Evolutionary conservation across 2,329 filamentous ascomycete species (phyloP).

Genomic region (Gremmenia infestans): DNA sequence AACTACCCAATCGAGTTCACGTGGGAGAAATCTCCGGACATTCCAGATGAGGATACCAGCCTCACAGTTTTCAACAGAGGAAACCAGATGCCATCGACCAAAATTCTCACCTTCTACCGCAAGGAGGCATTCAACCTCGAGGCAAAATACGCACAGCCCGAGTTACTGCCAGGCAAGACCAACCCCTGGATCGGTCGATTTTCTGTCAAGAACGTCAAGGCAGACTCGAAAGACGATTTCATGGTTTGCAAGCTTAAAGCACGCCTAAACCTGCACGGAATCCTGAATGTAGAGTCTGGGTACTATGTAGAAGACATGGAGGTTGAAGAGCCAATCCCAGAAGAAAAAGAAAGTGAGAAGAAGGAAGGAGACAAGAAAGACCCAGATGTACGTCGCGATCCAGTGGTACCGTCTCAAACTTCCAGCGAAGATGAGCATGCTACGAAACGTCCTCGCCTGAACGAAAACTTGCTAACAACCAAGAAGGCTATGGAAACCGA

Average conservation of each 20-base stretch:
- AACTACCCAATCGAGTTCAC: constrained; percentile 98
- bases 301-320: constrained; percentile 99
- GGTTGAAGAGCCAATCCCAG: constrained; percentile 86
- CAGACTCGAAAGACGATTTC: constrained; percentile 89
- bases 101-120: constrained; percentile 98
- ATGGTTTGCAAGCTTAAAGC: constrained; percentile 99
- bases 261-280: constrained; percentile 89
- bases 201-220: constrained; percentile 96
- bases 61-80: constrained; percentile 96
- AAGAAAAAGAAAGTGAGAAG: constrained; percentile 52
- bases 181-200: constrained; percentile 96
- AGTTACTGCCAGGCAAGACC: constrained; percentile 79
- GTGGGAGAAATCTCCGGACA: constrained; percentile 98
- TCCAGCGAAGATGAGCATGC: constrained; percentile 20
- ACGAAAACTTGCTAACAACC: constrained; percentile 25
- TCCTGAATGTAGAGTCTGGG: constrained; percentile 92
- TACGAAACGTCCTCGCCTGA: constrained; percentile 22
- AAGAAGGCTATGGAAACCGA: constrained; percentile 75
- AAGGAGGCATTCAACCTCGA: constrained; percentile 97
- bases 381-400: constrained; percentile 56
- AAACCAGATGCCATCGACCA: constrained; percentile 95
- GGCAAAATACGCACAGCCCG: constrained; percentile 85
- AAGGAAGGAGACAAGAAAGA: constrained; percentile 57
- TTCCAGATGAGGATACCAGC: constrained; percentile 96
- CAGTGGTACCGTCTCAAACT: constrained; percentile 9